These are phyloP conservation scores for Pezicula neosporulosa DNA, from an alignment of 2,329 filamentous ascomycete species.

Conservation along the genomic window DNA sequence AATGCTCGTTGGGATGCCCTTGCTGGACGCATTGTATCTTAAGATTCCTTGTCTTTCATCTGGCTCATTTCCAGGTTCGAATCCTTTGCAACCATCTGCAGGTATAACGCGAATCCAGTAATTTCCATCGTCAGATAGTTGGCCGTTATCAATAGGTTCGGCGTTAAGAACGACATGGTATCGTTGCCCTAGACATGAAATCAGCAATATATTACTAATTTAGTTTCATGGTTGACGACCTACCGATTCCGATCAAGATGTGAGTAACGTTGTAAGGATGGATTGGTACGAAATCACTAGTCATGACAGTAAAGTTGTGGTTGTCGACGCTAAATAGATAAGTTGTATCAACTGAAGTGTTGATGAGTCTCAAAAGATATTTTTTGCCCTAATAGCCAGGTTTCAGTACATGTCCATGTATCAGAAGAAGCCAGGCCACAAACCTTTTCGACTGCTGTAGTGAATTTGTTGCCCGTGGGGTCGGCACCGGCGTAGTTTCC, in stretches of 20 bases:
- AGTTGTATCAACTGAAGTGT: constrained; percentile 37
- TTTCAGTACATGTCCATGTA: neutral
- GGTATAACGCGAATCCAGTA: constrained; percentile 47
- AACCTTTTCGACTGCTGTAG: neutral
- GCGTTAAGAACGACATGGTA: constrained; percentile 41
- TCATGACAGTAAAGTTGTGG: constrained; percentile 54
- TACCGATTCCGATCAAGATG: constrained; percentile 33
- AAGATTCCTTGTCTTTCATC: neutral
- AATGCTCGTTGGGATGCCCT: neutral
- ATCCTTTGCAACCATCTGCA: constrained; percentile 1
- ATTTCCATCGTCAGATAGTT: constrained; percentile 30
- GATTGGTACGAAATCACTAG: constrained; percentile 54
- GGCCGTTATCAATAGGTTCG: constrained; percentile 15
- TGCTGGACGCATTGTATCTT: neutral
- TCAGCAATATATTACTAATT: constrained; percentile 38
- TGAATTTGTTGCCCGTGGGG: neutral
- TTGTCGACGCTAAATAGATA: constrained; percentile 46
- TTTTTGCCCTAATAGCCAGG: constrained; percentile 27
- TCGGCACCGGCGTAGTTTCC: neutral
- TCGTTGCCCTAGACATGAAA: constrained; percentile 35
- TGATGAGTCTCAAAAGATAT: constrained; percentile 44
- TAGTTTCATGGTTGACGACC: constrained; percentile 29
- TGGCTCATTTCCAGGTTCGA: neutral
- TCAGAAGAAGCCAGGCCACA: neutral
- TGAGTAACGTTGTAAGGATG: constrained; percentile 44